phyloP scores from a whole-genome alignment of 2,329 filamentous ascomycete species.

The Amphichorda felina region DNA sequence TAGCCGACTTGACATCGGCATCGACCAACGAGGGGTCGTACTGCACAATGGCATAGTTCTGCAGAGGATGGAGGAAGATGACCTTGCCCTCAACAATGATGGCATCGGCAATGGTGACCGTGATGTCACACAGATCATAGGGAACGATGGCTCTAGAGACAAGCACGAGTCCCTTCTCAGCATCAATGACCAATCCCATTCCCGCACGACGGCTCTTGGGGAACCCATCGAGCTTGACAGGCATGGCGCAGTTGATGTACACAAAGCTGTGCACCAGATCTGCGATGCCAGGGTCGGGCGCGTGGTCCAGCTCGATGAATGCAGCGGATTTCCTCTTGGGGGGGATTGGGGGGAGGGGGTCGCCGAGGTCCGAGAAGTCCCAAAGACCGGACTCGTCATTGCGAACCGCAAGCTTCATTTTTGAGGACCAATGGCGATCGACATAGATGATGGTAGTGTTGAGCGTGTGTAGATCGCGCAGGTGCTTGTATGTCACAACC shows the following conservation, averaged over 20 bases:
- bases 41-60: constrained; percentile 92
- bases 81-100: constrained; percentile 92
- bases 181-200: constrained; percentile 94
- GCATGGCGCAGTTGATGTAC: constrained; percentile 84
- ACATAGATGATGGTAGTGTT: constrained; percentile 88
- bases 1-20: constrained; percentile 83
- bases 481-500: constrained; percentile 90
- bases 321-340: constrained; percentile 68
- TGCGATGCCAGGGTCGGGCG: constrained; percentile 79
- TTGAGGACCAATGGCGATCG: constrained; percentile 89
- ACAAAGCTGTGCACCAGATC: constrained; percentile 93
- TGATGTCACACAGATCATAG: constrained; percentile 94
- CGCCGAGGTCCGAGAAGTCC: constrained; percentile 83
- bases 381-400: constrained; percentile 86
- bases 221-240: constrained; percentile 94
- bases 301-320: constrained; percentile 85
- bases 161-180: constrained; percentile 86
- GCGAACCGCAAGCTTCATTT: constrained; percentile 84
- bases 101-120: constrained; percentile 90
- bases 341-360: constrained; percentile 63
- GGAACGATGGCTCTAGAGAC: constrained; percentile 91
- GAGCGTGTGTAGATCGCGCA: constrained; percentile 85
- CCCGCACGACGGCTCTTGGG: constrained; percentile 89
- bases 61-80: constrained; percentile 88
- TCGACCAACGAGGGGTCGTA: constrained; percentile 92